Evolutionary conservation across 2,329 filamentous ascomycete genomes (phyloP).

Genomic region (Daldinia sp.): DNA sequence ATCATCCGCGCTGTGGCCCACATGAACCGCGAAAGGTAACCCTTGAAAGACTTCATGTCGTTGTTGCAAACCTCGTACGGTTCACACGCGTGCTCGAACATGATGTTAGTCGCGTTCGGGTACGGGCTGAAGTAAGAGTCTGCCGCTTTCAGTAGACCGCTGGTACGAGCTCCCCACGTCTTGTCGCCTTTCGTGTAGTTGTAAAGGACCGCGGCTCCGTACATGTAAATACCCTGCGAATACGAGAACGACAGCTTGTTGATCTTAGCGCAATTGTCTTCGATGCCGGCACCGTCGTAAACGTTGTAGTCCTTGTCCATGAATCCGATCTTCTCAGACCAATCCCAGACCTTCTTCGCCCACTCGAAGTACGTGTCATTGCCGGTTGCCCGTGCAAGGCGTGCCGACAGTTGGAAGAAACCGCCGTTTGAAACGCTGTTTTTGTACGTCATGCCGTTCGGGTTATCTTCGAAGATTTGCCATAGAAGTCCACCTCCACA

Average conservation of each 20-base stretch:
- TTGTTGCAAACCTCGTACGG: slow-evolving; percentile 65
- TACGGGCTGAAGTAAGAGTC: slow-evolving; percentile 63
- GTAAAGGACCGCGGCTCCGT: slow-evolving; percentile 73
- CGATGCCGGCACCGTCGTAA: slow-evolving; percentile 71
- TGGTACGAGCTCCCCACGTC: slow-evolving; percentile 66
- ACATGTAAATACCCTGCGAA: slow-evolving; percentile 73
- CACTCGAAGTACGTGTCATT: slow-evolving; percentile 75
- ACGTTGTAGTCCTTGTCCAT: slow-evolving; percentile 67
- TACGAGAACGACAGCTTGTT: slow-evolving; percentile 73
- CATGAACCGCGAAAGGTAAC: slow-evolving; percentile 73
- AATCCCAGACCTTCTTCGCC: slow-evolving; percentile 76
- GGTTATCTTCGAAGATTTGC: slow-evolving; percentile 84
- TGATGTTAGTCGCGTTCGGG: slow-evolving; percentile 67
- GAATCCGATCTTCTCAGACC: slow-evolving; percentile 68
- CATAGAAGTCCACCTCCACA: slow-evolving; percentile 82
- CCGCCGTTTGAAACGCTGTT: slow-evolving; percentile 84
- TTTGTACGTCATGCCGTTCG: slow-evolving; percentile 83
- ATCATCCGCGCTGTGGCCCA: slow-evolving; percentile 69
- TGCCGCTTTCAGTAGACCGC: slow-evolving; percentile 64
- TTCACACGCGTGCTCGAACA: slow-evolving; percentile 78
- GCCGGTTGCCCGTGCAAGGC: slow-evolving; percentile 76
- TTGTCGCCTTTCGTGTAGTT: slow-evolving; percentile 66
- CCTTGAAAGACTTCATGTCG: slow-evolving; percentile 77
- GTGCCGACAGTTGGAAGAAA: slow-evolving; percentile 85
- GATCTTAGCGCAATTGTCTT: slow-evolving; percentile 64